Base-by-base conservation (phyloP, 2,329 filamentous ascomycete species). In the Aspergillus sp. region DNA sequence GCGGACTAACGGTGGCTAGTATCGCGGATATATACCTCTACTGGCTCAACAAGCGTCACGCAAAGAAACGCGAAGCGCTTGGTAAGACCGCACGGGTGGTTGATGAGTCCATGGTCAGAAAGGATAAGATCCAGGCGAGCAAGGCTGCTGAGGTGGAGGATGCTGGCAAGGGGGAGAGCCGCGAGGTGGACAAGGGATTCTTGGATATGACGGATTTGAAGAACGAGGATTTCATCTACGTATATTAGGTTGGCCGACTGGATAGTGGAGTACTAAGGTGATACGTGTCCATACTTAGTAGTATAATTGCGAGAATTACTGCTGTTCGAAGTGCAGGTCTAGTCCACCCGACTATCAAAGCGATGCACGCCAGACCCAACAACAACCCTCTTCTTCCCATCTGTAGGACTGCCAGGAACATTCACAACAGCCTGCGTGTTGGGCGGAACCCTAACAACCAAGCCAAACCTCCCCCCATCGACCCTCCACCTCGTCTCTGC, bases 101-200 rank as follows among this genome's bases (percentile, higher is more conserved):
- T 11, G 72, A 75, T 33, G 67, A 73, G 59, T 73, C 70, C 15
- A 74, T 74, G 72, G 37, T 73, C 5, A 58, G 62, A n/a, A 72
- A 70, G 37, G 54, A 55, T 6, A 37, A 48, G 4, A 35, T 54
- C 11, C 52, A 60, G 40, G 47, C 49, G 6, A 52, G 50, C 8
- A 60, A 64, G 44, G 55, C 40, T 2, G 23, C 51, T 8, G 58
- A 57, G 31, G 31, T 62, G 9, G 55, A 63, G 31, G 57, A 60
- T 27, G 52, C 47, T 2, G 49, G 33, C 14, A 46, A 44, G 14
- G 14, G n/a, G 19, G 17, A 21, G 23, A 33, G 19, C 19, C 27
- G 4, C 2, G 21, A 15, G 1, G 54, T 41, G 11, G 61, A 64
- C 15, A 58, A 62, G 27, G 62, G 61, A 3, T 62, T 64, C 27